Conservation (phyloP, 768 basidiomycete genomes). For the Kockovaella imperatae region DNA sequence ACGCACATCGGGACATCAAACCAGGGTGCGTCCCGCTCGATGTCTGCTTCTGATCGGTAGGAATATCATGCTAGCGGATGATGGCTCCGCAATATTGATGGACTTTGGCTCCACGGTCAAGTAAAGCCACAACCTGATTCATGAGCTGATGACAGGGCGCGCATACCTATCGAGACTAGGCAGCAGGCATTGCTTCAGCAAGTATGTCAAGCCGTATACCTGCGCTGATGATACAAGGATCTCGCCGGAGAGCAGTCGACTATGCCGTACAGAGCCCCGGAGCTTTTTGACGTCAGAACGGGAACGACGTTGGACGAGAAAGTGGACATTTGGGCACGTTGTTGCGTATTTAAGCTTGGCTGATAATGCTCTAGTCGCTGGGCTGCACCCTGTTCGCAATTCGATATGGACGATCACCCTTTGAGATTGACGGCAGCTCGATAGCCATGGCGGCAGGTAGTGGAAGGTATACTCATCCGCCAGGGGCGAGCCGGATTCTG, state of each 20-base stretch:
- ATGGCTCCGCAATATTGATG: conserved; percentile 86
- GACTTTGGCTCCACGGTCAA: conserved; percentile 90
- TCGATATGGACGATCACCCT: conserved; percentile 91
- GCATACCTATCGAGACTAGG: conserved; percentile 70
- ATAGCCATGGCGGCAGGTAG: conserved; percentile 96
- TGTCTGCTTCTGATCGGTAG: conserved; percentile 46
- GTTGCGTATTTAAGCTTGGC: not conserved
- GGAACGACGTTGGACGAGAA: conserved; percentile 80
- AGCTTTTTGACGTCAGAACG: conserved; percentile 95
- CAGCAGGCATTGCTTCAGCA: conserved; percentile 85
- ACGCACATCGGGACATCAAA: conserved; percentile 94
- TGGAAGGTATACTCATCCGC: conserved; percentile 83
- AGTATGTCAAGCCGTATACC: conserved; percentile 45
- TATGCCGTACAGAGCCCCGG: conserved; percentile 97
- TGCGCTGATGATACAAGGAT: conserved; percentile 52
- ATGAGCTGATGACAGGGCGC: conserved; percentile 49
- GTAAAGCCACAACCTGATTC: conserved; percentile 12
- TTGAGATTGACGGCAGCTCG: conserved; percentile 93
- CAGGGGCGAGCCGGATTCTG: conserved; percentile 48
- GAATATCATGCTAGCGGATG: conserved; percentile 94
- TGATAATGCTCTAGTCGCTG: conserved; percentile 58
- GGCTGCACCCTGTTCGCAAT: conserved; percentile 92
- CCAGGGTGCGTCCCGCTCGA: conserved; percentile 62
- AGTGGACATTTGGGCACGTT: conserved; percentile 86
- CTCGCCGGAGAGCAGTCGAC: conserved; percentile 95